phyloP scores from a whole-genome alignment of 768 basidiomycete genomes.

The Tulasnella sp. region DNA sequence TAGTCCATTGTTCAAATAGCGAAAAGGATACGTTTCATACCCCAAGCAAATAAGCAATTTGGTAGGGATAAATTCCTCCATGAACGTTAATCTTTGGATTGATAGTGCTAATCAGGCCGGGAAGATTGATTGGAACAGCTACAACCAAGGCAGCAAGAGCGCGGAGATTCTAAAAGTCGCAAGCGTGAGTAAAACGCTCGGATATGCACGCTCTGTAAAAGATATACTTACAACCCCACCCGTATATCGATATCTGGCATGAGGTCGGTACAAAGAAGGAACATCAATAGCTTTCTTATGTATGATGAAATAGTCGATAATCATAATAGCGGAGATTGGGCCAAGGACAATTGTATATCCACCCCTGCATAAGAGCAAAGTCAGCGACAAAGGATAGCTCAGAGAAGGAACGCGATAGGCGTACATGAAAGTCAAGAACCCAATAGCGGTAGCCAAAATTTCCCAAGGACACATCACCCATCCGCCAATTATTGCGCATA shows the following conservation, averaged over 20 bases:
- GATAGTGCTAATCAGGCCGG: constrained; percentile 67
- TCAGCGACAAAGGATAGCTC: not conserved
- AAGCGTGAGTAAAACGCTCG: not conserved
- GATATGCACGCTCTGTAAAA: not conserved
- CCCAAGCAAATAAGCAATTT: constrained; percentile 65
- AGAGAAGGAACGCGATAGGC: too few species aligned
- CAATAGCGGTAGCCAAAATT: constrained; percentile 52
- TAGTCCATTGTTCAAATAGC: constrained; percentile 4
- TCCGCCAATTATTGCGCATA: constrained; percentile 71
- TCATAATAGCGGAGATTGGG: constrained; percentile 68
- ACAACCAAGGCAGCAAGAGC: constrained; percentile 54
- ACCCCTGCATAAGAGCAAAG: too few species aligned
- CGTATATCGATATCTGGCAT: constrained; percentile 67
- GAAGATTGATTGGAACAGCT: constrained; percentile 57
- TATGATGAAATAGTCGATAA: constrained; percentile 60
- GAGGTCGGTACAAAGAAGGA: constrained; percentile 69
- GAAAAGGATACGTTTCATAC: constrained; percentile 30
- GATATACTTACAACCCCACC: constrained; percentile 47
- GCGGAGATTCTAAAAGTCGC: constrained; percentile 57
- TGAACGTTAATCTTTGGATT: constrained; percentile 44
- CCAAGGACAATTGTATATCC: constrained; percentile 81
- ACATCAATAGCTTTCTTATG: constrained; percentile 62
- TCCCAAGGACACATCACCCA: constrained; percentile 86
- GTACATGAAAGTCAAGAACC: constrained; percentile 68
- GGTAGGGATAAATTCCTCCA: constrained; percentile 42